phyloP scores from a whole-genome alignment of 1,284 basidiomycete genomes.

The Ceratobasidium sp. region DNA sequence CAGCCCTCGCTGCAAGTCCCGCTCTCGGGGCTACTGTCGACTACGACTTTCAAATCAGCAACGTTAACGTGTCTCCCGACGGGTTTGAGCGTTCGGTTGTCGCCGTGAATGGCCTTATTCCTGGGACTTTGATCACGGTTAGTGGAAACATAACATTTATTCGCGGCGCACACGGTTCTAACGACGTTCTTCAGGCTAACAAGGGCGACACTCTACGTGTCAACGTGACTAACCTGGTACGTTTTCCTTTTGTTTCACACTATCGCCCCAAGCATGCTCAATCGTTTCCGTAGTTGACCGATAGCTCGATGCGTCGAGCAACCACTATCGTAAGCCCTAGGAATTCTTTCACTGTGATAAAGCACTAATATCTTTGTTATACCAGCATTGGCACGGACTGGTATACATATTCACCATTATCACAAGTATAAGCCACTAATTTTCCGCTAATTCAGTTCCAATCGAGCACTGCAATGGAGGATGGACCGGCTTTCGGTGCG shows the following conservation, averaged over 20 bases:
- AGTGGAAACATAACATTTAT: too few relatives aligned
- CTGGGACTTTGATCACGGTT: slow-evolving; percentile 40
- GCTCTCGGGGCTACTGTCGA: slow-evolving; percentile 15
- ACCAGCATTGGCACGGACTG: slow-evolving; percentile 43
- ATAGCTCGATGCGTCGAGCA: slow-evolving; percentile 32
- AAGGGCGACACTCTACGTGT: slow-evolving; percentile 37
- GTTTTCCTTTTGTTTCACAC: neutral
- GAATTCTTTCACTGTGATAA: neutral
- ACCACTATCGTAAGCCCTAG: slow-evolving; percentile 39
- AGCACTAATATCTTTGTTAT: neutral
- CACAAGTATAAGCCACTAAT: neutral
- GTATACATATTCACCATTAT: neutral
- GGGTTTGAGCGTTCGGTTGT: slow-evolving; percentile 41
- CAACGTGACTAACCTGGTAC: slow-evolving; percentile 35
- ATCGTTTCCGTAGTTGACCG: slow-evolving; percentile 17
- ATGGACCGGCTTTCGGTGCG: slow-evolving; percentile 41
- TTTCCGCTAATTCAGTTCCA: slow-evolving; percentile 18
- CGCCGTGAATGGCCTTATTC: slow-evolving; percentile 28
- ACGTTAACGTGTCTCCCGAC: slow-evolving; percentile 37
- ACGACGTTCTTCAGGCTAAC: too few relatives aligned
- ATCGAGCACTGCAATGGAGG: slow-evolving; percentile 27
- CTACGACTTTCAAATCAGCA: slow-evolving; percentile 34
- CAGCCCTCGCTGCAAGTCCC: slow-evolving; percentile 14
- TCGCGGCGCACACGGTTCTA: too few relatives aligned
- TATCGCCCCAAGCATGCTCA: neutral